Percentiles rank a stretch among this genome's conserved stretches.
Evolutionary conservation across 2,329 filamentous ascomycete species (phyloP).

Genomic region (Botrytis deweyae): DNA sequence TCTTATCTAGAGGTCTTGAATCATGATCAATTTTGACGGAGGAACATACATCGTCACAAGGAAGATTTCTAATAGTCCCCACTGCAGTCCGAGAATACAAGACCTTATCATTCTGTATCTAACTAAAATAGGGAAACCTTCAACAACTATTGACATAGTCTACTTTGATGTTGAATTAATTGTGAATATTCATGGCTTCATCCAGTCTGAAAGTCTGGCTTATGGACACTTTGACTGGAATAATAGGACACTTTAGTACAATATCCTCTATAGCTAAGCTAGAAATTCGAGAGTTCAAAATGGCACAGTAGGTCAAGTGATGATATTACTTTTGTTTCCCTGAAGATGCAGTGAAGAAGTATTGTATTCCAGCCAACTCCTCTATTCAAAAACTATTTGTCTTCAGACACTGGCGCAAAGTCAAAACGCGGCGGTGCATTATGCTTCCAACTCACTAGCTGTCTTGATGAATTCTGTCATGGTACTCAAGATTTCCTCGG

Average conservation of each 20-base stretch:
- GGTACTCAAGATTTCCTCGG: constrained; percentile 27
- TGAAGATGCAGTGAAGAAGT: neutral
- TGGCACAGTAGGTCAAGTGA: neutral
- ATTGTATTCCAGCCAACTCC: neutral
- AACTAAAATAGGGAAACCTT: neutral
- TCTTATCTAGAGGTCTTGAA: neutral
- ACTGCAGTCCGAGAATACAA: neutral
- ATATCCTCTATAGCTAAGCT: neutral
- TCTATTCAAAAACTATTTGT: neutral
- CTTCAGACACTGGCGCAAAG: neutral
- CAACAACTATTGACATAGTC: too few relatives aligned
- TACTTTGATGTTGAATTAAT: neutral
- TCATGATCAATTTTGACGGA: neutral
- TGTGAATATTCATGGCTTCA: neutral
- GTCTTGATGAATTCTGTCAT: neutral
- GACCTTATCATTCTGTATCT: neutral
- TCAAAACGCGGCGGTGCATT: neutral
- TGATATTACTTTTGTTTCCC: neutral
- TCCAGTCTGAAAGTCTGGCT: neutral
- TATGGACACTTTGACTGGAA: neutral
- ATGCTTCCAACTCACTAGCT: neutral
- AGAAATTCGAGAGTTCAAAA: neutral
- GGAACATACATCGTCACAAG: neutral
- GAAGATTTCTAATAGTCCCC: neutral
- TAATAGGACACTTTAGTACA: neutral